phyloP scores from a whole-genome alignment of 768 basidiomycete genomes.

The Phanerodontia chrysosporium region DNA sequence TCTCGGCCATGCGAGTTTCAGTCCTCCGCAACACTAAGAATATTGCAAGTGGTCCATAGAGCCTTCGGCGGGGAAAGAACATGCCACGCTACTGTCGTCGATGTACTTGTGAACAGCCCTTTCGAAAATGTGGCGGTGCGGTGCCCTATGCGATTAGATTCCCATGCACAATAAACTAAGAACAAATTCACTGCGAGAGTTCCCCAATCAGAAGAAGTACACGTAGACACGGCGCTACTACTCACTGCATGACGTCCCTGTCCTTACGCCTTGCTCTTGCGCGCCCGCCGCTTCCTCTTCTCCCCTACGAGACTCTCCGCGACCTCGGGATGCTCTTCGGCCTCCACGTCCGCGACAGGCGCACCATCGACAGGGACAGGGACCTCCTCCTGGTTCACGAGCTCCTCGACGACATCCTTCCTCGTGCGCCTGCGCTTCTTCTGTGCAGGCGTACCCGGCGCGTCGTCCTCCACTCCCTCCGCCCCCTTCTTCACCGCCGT shows the following conservation, averaged over 20 bases:
- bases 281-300: background rate
- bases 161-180: no score
- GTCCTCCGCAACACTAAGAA: no score
- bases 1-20: no score
- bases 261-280: background rate
- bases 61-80: no score
- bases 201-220: no score
- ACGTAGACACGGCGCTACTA: background rate
- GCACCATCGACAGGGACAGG: conserved; percentile 13
- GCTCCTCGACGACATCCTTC: background rate
- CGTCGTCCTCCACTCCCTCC: background rate
- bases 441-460: background rate
- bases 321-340: conserved; percentile 17
- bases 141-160: no score
- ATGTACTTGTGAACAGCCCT: no score
- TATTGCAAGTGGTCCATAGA: no score
- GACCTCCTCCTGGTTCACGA: conserved; percentile 15
- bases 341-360: conserved; percentile 8
- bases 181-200: no score
- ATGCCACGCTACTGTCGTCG: no score
- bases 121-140: no score
- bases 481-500: background rate
- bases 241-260: background rate
- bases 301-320: background rate
- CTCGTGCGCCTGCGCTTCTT: background rate